Evolutionary conservation across 2,329 filamentous ascomycete species (phyloP), one percentile per base, ranked within the genome.

Genomic region (Scorias spongiosa): DNA sequence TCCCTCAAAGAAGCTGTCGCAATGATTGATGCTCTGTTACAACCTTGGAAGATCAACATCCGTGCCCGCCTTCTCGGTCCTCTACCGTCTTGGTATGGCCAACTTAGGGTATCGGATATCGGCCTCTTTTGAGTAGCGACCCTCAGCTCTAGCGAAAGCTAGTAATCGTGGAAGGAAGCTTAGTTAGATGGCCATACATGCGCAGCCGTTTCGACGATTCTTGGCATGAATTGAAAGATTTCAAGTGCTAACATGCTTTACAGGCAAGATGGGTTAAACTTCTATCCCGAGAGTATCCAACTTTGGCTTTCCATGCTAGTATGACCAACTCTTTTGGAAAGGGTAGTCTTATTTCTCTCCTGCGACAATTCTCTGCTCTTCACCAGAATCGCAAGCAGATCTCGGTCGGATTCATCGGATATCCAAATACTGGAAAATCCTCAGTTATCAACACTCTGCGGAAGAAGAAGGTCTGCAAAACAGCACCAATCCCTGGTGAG

Each of bases 61-160:
- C 71, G 69, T 44, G 73, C 79, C 82, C 81, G 77, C 73, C 71
- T 69, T 71, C 69, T 75, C 80, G 83, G 81, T 62, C 70, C 71
- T 72, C 71, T 75, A 72, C 84, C 87, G 88, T 96, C 79, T 86
- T 96, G 91, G 84, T 73, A 69, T 69, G 75, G 69, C 72, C 86
- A 83, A 72, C 71, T 78, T 80, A 77, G 73, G 81, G 74, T 69
- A 45, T 49, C 68, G 67, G 74, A 73, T 75, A 26, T 67, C 72
- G 91, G 85, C 81, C 81, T 83, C 80, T 80, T 85, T 82, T 86
- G 89, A 96, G 91, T 96, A 95, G 91, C 96, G 82, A 71, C 71
- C 77, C 78, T 76, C 75, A 77, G 68, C 65, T 68, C 67, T 66
- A 67, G 67, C 87, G 78, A 80, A 36, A 36, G 32, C 32, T 76